phyloP scores from a whole-genome alignment of 768 basidiomycete genomes.

The Tricholoma flavovirens region DNA sequence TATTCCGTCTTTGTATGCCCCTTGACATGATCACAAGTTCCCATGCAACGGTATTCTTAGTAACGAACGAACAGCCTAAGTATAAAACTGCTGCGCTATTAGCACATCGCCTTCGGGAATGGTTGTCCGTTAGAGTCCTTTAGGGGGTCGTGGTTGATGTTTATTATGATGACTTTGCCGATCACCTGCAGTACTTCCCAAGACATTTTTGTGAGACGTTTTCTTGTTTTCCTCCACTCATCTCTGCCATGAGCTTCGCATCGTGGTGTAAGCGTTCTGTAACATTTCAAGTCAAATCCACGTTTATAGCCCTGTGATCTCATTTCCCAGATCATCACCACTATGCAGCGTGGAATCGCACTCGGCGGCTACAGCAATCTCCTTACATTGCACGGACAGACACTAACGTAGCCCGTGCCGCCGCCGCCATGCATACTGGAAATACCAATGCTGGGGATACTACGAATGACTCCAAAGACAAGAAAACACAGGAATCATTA shows the following conservation, averaged over 20 bases:
- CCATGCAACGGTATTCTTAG: neutral
- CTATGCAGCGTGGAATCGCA: constrained; percentile 55
- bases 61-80: neutral
- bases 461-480: constrained; percentile 32
- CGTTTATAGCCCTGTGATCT: constrained; percentile 2
- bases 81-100: neutral
- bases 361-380: constrained; percentile 44
- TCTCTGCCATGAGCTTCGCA: constrained; percentile 19
- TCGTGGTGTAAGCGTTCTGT: constrained; percentile 30
- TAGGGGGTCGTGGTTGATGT: neutral
- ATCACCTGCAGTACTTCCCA: constrained; percentile 4
- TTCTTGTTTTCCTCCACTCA: constrained; percentile 3
- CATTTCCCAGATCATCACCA: constrained; percentile 35
- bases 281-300: neutral
- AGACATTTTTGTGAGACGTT: constrained; percentile 5
- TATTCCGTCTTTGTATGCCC: constrained; percentile 13
- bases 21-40: constrained; percentile 17
- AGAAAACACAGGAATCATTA: constrained; percentile 70
- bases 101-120: neutral
- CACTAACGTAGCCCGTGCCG: constrained; percentile 40
- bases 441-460: constrained; percentile 12
- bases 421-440: constrained; percentile 40
- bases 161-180: constrained; percentile 7
- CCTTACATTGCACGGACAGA: constrained; percentile 48
- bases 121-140: neutral